phyloP scores from a whole-genome alignment of 2,329 filamentous ascomycete species.

The Hypocrella siamensis region DNA sequence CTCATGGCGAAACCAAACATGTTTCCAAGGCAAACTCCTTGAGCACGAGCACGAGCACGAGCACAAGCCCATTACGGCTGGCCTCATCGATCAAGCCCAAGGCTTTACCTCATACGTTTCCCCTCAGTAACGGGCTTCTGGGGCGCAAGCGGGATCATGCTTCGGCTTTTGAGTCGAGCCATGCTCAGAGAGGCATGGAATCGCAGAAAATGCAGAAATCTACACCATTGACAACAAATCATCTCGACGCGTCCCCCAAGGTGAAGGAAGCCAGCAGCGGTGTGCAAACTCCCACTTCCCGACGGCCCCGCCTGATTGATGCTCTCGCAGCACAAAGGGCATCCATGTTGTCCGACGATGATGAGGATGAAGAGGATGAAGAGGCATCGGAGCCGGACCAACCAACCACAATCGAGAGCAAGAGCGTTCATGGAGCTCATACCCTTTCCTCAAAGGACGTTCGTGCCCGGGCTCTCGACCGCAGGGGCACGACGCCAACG shows the following conservation, averaged over 20 bases:
- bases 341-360: neutral
- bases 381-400: too few species aligned
- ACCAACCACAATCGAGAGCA: neutral
- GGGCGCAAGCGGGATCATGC: conserved; percentile 3
- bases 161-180: conserved; percentile 1
- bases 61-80: too few species aligned
- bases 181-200: neutral
- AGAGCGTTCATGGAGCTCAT: neutral
- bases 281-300: neutral
- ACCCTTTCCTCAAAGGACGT: conserved; percentile 5
- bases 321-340: conserved; percentile 6
- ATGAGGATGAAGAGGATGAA: conserved; percentile 1
- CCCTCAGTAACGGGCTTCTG: neutral
- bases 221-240: neutral
- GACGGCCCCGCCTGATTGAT: conserved; percentile 6
- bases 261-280: neutral
- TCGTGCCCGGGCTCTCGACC: conserved; percentile 10
- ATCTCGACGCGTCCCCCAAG: neutral
- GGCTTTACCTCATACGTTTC: neutral
- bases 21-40: too few species aligned
- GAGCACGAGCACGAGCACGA: too few species aligned
- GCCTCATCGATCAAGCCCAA: neutral
- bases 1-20: too few species aligned
- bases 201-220: neutral
- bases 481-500: conserved; percentile 10